phyloP scores from a whole-genome alignment of 805 yeast species.

The Yarrowia sp. region DNA sequence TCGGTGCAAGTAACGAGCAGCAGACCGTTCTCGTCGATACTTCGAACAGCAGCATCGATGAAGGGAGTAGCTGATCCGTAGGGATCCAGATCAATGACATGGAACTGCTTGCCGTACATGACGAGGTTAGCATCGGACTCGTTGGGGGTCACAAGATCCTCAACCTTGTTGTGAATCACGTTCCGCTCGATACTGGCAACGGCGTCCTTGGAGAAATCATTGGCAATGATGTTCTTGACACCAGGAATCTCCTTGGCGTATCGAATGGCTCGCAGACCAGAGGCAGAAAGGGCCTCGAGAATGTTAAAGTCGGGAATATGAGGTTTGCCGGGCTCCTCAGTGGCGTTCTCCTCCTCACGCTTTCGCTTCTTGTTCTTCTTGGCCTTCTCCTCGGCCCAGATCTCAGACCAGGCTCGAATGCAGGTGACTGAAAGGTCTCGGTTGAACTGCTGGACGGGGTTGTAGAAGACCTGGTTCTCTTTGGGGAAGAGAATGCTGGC shows the following conservation, averaged over 20 bases:
- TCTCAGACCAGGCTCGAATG: conserved; percentile 83
- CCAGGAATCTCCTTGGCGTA: conserved; percentile 90
- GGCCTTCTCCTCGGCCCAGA: conserved; percentile 56
- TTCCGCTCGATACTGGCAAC: conserved; percentile 80
- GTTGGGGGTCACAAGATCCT: conserved; percentile 65
- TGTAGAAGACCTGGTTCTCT: conserved; percentile 85
- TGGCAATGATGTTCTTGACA: conserved; percentile 78
- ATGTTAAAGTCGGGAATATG: conserved; percentile 60
- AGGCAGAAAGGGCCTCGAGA: conserved; percentile 90
- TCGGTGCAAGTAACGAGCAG: conserved; percentile 95
- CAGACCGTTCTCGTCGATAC: conserved; percentile 83
- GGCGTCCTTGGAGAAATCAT: conserved; percentile 86
- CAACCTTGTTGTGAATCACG: conserved; percentile 68
- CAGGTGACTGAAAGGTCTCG: conserved; percentile 87
- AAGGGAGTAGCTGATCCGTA: conserved; percentile 98
- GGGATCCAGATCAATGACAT: conserved; percentile 93
- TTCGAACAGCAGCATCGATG: conserved; percentile 86
- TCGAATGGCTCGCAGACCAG: conserved; percentile 92
- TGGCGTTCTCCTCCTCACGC: conserved; percentile 32
- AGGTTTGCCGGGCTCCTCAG: conserved; percentile 48
- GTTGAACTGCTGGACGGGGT: conserved; percentile 96
- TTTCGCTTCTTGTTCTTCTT: conserved; percentile 42
- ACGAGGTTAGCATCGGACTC: conserved; percentile 90
- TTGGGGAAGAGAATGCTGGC: conserved; percentile 85
- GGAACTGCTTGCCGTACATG: conserved; percentile 69